Evolutionary conservation across 2,329 filamentous ascomycete species (phyloP).

Genomic region (Chaetomiaceae sp.): DNA sequence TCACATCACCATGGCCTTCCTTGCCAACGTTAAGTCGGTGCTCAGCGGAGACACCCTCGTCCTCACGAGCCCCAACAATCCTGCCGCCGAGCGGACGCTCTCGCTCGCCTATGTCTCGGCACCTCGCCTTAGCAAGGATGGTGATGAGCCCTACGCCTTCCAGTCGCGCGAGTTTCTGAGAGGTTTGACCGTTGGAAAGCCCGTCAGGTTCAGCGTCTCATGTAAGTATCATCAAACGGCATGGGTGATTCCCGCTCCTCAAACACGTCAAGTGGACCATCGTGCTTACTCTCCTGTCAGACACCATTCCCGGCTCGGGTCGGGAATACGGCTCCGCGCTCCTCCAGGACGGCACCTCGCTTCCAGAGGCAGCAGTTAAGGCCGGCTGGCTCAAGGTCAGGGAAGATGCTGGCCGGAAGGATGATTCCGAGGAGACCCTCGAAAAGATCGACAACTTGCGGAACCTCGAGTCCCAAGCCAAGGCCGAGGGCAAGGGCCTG

Average conservation of each 20-base stretch:
- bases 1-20: conserved; percentile 35
- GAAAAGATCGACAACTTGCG: conserved; percentile 74
- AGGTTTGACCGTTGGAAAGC: conserved; percentile 77
- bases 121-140: conserved; percentile 80
- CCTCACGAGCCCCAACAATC: conserved; percentile 75
- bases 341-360: conserved; percentile 67
- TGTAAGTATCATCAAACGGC: conserved; percentile 38
- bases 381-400: conserved; percentile 91
- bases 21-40: conserved; percentile 85
- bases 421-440: conserved; percentile 73
- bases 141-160: conserved; percentile 89
- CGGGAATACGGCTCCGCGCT: conserved; percentile 83
- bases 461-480: conserved; percentile 71
- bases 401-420: conserved; percentile 88
- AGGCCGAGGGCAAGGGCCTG: conserved; percentile 72
- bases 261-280: too few relatives aligned
- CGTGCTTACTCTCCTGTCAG: conserved; percentile 12
- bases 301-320: conserved; percentile 78
- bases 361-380: conserved; percentile 80
- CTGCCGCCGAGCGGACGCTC: conserved; percentile 75
- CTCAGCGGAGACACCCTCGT: conserved; percentile 90
- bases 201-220: conserved; percentile 75
- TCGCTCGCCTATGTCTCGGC: conserved; percentile 91
- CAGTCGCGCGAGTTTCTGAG: conserved; percentile 92
- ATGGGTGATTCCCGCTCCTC: too few relatives aligned